Evolutionary conservation across 2,329 filamentous ascomycete species (phyloP).

Genomic region (Ophiognomonia clavigignenti-juglandacearum): DNA sequence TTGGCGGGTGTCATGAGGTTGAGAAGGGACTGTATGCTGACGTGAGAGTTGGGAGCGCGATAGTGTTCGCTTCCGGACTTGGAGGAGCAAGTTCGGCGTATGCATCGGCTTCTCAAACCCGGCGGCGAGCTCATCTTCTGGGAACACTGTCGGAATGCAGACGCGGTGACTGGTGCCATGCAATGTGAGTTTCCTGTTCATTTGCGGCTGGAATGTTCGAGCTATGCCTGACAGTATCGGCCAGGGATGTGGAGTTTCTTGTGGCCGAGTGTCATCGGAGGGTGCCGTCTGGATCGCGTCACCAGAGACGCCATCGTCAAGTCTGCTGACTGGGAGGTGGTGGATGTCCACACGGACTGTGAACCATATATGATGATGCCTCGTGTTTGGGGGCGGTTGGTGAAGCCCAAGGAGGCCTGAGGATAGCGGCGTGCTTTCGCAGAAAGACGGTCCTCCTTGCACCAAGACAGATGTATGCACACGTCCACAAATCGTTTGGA

Average conservation of each 20-base stretch:
- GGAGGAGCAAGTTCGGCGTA: constrained; percentile 23
- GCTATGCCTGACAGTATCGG: background rate
- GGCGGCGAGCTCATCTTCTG: constrained; percentile 42
- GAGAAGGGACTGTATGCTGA: background rate
- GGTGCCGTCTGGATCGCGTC: constrained; percentile 26
- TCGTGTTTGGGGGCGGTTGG: constrained; percentile 26
- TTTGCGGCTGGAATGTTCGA: background rate
- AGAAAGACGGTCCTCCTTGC: background rate
- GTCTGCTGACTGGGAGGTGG: constrained; percentile 28
- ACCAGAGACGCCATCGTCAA: constrained; percentile 23
- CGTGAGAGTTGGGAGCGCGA: background rate
- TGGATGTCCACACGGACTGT: constrained; percentile 23
- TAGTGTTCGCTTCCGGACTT: constrained; percentile 31
- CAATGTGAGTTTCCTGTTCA: constrained; percentile 23
- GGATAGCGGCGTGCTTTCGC: background rate
- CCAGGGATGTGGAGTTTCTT: constrained; percentile 25
- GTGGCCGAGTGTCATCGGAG: constrained; percentile 27
- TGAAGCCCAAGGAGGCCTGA: constrained; percentile 19
- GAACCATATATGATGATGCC: constrained; percentile 25
- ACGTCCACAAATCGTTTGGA: background rate
- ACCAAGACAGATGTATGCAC: background rate
- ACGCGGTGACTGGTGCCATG: constrained; percentile 23
- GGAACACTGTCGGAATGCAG: constrained; percentile 32
- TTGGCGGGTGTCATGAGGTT: background rate
- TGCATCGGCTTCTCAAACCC: constrained; percentile 39